phyloP scores from a whole-genome alignment of 1,284 basidiomycete species.

The Anthracocystis walkeri region DNA sequence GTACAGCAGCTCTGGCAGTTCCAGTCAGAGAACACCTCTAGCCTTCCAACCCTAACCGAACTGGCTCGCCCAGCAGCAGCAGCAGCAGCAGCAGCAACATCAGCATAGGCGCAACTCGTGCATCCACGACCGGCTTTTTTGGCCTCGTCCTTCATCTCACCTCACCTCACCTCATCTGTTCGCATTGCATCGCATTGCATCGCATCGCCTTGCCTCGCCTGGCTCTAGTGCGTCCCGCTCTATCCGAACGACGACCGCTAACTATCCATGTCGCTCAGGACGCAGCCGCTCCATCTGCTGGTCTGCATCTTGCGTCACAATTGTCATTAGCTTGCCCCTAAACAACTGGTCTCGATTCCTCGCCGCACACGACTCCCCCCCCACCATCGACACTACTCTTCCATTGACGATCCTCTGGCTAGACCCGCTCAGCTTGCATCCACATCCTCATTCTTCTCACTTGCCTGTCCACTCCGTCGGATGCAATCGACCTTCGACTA shows the following conservation, averaged over 20 bases:
- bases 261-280: constrained; percentile 11
- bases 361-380: background rate
- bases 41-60: too few relatives aligned
- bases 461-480: constrained; percentile 1
- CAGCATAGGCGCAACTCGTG: too few relatives aligned
- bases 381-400: background rate
- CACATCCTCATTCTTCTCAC: background rate
- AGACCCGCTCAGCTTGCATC: constrained; percentile 2
- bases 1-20: too few relatives aligned
- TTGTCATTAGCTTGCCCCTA: constrained; percentile 4
- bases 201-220: background rate
- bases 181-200: background rate
- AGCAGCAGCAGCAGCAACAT: too few relatives aligned
- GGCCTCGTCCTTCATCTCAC: background rate
- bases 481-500: constrained; percentile 8
- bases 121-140: background rate
- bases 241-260: background rate
- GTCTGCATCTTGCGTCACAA: constrained; percentile 8
- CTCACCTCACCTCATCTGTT: background rate
- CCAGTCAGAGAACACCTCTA: too few relatives aligned
- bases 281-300: constrained; percentile 20
- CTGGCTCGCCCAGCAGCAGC: too few relatives aligned
- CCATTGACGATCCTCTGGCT: background rate
- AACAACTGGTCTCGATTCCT: background rate
- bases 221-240: background rate